Evolutionary conservation across 2,329 filamentous ascomycete genomes (phyloP).

Genomic region (Penicillium sp.): DNA sequence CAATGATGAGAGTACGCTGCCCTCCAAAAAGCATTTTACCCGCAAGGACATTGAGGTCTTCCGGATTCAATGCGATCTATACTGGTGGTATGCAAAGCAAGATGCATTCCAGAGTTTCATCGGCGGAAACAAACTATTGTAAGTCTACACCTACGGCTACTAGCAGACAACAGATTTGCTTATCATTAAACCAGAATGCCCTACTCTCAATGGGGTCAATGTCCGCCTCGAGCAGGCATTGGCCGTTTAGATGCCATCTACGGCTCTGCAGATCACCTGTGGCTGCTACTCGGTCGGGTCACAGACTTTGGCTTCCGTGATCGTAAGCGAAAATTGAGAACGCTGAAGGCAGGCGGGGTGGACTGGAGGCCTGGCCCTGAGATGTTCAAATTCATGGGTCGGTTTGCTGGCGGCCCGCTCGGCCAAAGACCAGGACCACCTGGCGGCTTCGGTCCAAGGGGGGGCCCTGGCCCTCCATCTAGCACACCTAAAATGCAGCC

Average conservation of each 20-base stretch:
- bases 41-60: slow-evolving; percentile 71
- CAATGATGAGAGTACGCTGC: slow-evolving; percentile 29
- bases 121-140: slow-evolving; percentile 83
- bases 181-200: slow-evolving; percentile 61
- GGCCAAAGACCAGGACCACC: slow-evolving; percentile 14
- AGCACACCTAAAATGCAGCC: slow-evolving; percentile 13
- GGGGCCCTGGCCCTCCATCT: slow-evolving; percentile 12
- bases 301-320: slow-evolving; percentile 77
- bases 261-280: slow-evolving; percentile 83
- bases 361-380: slow-evolving; percentile 56
- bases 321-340: slow-evolving; percentile 71
- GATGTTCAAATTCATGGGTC: slow-evolving; percentile 44
- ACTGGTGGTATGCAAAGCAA: slow-evolving; percentile 96
- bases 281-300: slow-evolving; percentile 77
- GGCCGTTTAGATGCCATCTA: slow-evolving; percentile 77
- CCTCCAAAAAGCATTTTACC: slow-evolving; percentile 39
- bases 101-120: slow-evolving; percentile 88
- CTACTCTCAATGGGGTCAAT: slow-evolving; percentile 79
- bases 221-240: slow-evolving; percentile 78
- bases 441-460: slow-evolving; percentile 11
- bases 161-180: slow-evolving; percentile 20
- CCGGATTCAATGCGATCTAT: slow-evolving; percentile 79
- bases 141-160: slow-evolving; percentile 44
- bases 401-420: slow-evolving; percentile 24
- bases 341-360: slow-evolving; percentile 59